Evolutionary conservation across 345 rosid species (phyloP).

Genomic region (Acer saccharum): DNA sequence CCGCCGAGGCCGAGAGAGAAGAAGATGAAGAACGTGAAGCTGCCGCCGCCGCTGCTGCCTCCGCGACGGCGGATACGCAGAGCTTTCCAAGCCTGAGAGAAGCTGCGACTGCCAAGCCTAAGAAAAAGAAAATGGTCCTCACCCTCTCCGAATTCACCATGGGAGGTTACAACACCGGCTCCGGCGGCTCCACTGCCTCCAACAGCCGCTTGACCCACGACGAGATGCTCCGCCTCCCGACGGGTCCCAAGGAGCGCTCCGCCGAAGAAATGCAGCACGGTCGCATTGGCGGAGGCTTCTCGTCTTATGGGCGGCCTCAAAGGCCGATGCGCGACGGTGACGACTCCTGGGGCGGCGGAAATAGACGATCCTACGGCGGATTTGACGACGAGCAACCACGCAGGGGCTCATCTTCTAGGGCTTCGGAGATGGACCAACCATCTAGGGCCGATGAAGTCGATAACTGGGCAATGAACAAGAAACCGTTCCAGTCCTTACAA

Average conservation of each 20-base stretch:
- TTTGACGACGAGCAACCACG: constrained; percentile 68
- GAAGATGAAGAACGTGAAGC: constrained; percentile 60
- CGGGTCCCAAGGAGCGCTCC: constrained; percentile 92
- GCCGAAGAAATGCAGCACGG: constrained; percentile 86
- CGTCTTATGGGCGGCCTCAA: constrained; percentile 55
- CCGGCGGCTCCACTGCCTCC: constrained; percentile 13
- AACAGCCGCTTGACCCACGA: constrained; percentile 63
- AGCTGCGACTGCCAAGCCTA: constrained; percentile 62
- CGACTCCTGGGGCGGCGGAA: constrained; percentile 62
- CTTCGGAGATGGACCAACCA: constrained; percentile 71
- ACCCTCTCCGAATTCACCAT: constrained; percentile 57
- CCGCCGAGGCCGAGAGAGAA: constrained; percentile 87
- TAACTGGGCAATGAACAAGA: constrained; percentile 84
- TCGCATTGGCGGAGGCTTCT: constrained; percentile 81
- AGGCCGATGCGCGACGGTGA: constrained; percentile 49
- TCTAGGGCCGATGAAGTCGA: constrained; percentile 94
- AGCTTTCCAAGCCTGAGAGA: constrained; percentile 86
- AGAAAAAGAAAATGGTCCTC: constrained; percentile 84
- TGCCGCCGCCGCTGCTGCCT: constrained; percentile 36
- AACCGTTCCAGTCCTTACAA: constrained; percentile 36
- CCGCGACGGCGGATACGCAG: constrained; percentile 41
- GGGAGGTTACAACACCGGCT: constrained; percentile 30
- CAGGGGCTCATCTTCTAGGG: constrained; percentile 70
- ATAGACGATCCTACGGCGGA: constrained; percentile 70
- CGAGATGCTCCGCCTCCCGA: constrained; percentile 84